phyloP scores from a whole-genome alignment of 352 stramenopile species.

The Phytopythium montanum region DNA sequence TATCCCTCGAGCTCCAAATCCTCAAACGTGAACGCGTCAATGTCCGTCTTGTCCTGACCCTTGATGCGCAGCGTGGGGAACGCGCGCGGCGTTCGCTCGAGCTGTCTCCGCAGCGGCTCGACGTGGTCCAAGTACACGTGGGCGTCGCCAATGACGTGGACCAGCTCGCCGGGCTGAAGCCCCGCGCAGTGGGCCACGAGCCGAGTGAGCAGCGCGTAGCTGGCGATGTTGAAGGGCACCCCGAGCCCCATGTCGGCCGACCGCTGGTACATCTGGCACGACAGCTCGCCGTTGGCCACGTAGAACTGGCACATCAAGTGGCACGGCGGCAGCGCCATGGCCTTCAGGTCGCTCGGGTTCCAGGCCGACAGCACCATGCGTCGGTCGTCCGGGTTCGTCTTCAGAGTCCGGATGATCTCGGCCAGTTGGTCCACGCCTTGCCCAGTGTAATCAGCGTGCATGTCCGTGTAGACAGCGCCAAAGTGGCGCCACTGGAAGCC shows the following conservation, averaged over 20 bases:
- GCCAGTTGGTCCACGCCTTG: slow-evolving; percentile 98
- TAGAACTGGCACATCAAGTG: slow-evolving; percentile 99
- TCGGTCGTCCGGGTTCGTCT: slow-evolving; percentile 95
- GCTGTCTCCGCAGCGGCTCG: slow-evolving; percentile 95
- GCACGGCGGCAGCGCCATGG: slow-evolving; percentile 99
- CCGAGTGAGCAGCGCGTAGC: slow-evolving; percentile 96
- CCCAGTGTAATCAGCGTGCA: slow-evolving; percentile 97
- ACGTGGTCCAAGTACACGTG: slow-evolving; percentile 99
- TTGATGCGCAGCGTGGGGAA: slow-evolving; percentile 96
- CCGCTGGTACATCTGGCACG: slow-evolving; percentile 98
- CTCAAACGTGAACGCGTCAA: slow-evolving; percentile 95
- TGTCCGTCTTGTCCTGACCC: slow-evolving; percentile 77
- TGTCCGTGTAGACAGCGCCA: slow-evolving; percentile 97
- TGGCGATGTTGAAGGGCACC: slow-evolving; percentile 99
- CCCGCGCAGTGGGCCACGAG: slow-evolving; percentile 95
- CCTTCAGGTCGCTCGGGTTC: slow-evolving; percentile 96
- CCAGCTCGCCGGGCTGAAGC: slow-evolving; percentile 95
- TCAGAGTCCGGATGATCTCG: slow-evolving; percentile 98
- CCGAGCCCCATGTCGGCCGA: slow-evolving; percentile 99
- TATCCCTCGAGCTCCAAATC: slow-evolving; percentile 98
- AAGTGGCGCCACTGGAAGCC: slow-evolving; percentile 99
- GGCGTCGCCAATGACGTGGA: slow-evolving; percentile 98
- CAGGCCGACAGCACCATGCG: slow-evolving; percentile 98
- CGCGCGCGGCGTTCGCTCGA: slow-evolving; percentile 89
- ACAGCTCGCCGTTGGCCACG: slow-evolving; percentile 78